Conservation (phyloP, 208 protist genomes). For the Herpetomonas tarakana region DNA sequence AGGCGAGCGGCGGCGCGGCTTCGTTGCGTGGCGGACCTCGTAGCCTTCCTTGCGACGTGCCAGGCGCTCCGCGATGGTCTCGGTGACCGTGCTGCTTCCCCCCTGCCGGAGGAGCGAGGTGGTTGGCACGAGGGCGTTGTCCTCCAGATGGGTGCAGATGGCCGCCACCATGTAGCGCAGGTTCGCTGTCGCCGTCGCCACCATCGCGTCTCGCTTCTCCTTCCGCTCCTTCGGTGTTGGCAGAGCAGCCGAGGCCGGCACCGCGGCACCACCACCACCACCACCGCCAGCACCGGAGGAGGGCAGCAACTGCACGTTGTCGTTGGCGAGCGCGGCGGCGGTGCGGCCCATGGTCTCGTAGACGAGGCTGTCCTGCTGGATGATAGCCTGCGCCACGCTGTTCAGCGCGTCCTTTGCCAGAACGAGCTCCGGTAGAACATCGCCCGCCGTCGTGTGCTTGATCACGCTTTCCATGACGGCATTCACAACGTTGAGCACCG, state of each 20-base stretch:
- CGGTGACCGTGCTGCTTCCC: conserved; percentile 24
- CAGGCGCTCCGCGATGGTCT: conserved; percentile 63
- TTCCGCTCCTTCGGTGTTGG: conserved; percentile 23
- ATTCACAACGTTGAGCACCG: conserved; percentile 52
- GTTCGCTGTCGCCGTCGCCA: conserved; percentile 42
- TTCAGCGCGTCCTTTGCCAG: conserved; percentile 14
- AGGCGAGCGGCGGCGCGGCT: conserved; percentile 14
- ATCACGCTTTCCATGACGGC: conserved; percentile 36
- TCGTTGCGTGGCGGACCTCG: conserved; percentile 21
- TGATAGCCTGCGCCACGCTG: conserved; percentile 19
- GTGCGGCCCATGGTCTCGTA: conserved; percentile 22
- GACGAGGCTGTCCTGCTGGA: conserved; percentile 19
- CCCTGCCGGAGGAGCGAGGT: conserved; percentile 10
- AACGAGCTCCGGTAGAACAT: conserved; percentile 39
- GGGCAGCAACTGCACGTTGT: no score
- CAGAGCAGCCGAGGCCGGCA: conserved; percentile 1
- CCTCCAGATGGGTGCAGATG: conserved; percentile 68
- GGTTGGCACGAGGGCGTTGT: conserved; percentile 20
- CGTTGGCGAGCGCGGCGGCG: conserved; percentile 6
- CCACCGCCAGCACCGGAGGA: no score
- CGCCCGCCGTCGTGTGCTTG: conserved; percentile 10
- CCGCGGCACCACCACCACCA: neutral
- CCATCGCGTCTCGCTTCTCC: conserved; percentile 53
- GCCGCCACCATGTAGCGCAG: conserved; percentile 74
- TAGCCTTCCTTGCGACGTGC: conserved; percentile 61